Evolutionary conservation across 1,284 basidiomycete genomes (phyloP), one percentile per base, ranked within the genome.

Genomic region (Coniferiporia sulphurascens): DNA sequence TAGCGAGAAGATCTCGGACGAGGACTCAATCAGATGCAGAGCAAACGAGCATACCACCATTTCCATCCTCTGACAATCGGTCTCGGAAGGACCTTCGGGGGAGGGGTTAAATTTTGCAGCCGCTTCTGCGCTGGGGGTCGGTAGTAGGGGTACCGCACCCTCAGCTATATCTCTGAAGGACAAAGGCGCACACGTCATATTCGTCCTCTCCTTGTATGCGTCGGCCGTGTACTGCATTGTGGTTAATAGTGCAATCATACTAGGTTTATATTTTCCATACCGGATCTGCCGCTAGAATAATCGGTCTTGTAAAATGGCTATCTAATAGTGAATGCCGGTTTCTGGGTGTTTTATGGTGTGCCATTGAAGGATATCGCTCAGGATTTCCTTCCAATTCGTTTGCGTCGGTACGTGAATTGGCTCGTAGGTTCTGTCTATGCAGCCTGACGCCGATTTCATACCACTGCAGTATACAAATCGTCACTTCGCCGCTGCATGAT

Each of bases 11-110:
- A 90, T 73, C 59, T 84, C 82, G 0, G 83, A 86, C 1, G 82
- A 69, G 19, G 77, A 77, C 49, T 83, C 81, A 46, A 89, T 71
- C 34, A 90, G 81, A 68, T 90, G 87, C 35, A 89, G 69, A 4
- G 87, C 87, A 64, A 89, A 89, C 1, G 86, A 88, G 65, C 86
- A 87, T 27, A 89, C 71, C 15, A 85, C 78, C 70, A 89, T 78
- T 64, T 89, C 86, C 50, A 85, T 70, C 34, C 60, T 51, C 21
- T 15, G 52, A 43, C 2, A 43, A 13, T 43, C 41, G 41, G 41
- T 12, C 41, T 27, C 27, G 5, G 27, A 5, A 27, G 41, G 8
- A n/a, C 8, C n/a, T n/a, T n/a, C 41, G 2, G 13, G 34, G 27
- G 4, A 4, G 27, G 35, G n/a, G 2, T 52, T 27, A 32, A 19